These are phyloP conservation scores for Gyromitra esculenta DNA, from an alignment of 2,329 filamentous ascomycete species.

Conservation along the genomic window DNA sequence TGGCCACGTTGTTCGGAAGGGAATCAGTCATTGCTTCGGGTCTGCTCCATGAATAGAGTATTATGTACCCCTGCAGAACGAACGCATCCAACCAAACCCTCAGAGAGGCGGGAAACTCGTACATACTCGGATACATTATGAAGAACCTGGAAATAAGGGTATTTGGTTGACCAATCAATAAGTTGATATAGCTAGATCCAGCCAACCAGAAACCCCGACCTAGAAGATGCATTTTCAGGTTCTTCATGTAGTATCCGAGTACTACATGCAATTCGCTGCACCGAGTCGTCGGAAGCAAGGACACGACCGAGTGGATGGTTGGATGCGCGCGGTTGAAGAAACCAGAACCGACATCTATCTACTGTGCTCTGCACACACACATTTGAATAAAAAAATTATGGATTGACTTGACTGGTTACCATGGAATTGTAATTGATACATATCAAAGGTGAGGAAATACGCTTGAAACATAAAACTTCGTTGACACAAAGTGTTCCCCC, in stretches of 20 bases:
- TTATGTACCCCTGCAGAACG: slow-evolving; percentile 4
- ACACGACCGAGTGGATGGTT: background rate
- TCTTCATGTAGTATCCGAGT: background rate
- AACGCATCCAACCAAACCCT: background rate
- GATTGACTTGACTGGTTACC: background rate
- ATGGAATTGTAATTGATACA: background rate
- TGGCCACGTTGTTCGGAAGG: slow-evolving; percentile 13
- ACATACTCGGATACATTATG: too few relatives aligned
- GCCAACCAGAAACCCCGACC: too few relatives aligned
- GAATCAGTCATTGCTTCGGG: background rate
- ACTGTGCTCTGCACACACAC: background rate
- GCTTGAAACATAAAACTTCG: background rate
- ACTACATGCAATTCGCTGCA: background rate
- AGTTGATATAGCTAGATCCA: too few relatives aligned
- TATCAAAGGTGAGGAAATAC: background rate
- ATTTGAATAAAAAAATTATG: background rate
- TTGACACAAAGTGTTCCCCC: background rate
- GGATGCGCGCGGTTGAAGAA: slow-evolving; percentile 23
- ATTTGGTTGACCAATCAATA: too few relatives aligned
- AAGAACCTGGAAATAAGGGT: too few relatives aligned
- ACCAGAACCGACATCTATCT: background rate
- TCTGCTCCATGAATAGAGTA: background rate
- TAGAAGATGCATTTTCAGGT: background rate
- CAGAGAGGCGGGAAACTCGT: too few relatives aligned
- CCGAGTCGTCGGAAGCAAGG: background rate